A percentile compares a stretch with the other conserved stretches of the same genome.
phyloP scores from a whole-genome alignment of 140 eudicot species.

The Bidens hawaiensis region DNA sequence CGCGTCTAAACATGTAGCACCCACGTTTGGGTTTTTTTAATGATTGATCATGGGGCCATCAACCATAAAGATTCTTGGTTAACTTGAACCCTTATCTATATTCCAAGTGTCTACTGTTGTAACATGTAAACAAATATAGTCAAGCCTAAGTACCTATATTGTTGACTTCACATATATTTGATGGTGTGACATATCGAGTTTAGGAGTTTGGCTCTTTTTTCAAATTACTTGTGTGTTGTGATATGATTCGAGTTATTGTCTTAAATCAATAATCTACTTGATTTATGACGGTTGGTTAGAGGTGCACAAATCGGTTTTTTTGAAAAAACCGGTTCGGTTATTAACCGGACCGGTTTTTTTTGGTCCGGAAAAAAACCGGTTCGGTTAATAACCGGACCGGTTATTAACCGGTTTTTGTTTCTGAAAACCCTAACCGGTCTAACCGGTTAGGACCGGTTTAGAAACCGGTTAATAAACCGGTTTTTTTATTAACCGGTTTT shows the following conservation, averaged over 20 bases:
- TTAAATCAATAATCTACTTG: background rate
- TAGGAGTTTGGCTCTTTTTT: background rate
- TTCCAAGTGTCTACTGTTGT: constrained; percentile 20
- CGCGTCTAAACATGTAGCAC: constrained; percentile 32
- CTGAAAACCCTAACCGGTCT: no score
- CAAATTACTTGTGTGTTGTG: background rate
- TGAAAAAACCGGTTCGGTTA: no score
- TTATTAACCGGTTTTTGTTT: no score
- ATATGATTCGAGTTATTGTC: background rate
- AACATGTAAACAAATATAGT: constrained; percentile 11
- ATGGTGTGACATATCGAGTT: constrained; percentile 10
- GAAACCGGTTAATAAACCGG: no score
- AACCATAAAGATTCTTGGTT: constrained; percentile 10
- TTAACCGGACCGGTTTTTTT: no score
- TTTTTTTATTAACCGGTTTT: no score
- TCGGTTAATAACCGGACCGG: no score
- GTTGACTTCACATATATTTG: constrained; percentile 7
- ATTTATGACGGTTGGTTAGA: background rate
- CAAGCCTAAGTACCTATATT: constrained; percentile 30
- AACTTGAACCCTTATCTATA: background rate
- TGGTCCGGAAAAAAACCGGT: no score
- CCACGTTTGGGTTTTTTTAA: constrained; percentile 29
- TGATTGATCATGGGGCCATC: constrained; percentile 23
- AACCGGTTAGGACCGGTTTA: no score
- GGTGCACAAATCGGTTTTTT: no score